Conservation (phyloP, 2,329 filamentous ascomycete species). For the Epicoccum sorghinum region DNA sequence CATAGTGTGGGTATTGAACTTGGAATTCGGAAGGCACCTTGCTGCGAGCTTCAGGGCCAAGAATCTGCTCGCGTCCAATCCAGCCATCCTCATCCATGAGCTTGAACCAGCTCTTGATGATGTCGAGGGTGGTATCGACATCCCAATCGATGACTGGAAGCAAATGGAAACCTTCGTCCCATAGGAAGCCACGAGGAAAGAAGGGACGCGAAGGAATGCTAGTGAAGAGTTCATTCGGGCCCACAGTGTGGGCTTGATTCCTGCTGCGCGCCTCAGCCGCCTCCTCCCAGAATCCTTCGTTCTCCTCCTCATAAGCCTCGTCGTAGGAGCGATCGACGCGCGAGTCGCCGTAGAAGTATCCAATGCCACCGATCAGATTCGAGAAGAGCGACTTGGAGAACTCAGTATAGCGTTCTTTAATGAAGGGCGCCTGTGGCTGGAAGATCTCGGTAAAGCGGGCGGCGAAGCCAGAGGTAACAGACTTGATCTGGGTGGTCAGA, state of each 20-base stretch:
- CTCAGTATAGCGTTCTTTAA: constrained; percentile 70
- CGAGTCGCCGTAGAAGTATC: constrained; percentile 90
- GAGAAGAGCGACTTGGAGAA: constrained; percentile 93
- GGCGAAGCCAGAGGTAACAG: constrained; percentile 71
- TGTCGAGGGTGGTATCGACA: constrained; percentile 79
- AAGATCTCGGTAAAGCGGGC: constrained; percentile 76
- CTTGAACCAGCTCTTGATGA: constrained; percentile 94
- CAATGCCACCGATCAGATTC: constrained; percentile 90
- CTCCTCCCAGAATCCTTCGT: constrained; percentile 95
- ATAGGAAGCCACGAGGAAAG: constrained; percentile 94
- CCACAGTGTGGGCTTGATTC: constrained; percentile 72
- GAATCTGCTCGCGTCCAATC: constrained; percentile 95
- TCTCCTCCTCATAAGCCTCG: constrained; percentile 92
- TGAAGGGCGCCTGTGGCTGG: constrained; percentile 76
- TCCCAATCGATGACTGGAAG: constrained; percentile 94
- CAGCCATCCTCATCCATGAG: constrained; percentile 97
- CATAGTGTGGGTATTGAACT: constrained; percentile 94
- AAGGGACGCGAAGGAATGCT: constrained; percentile 92
- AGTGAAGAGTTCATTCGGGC: constrained; percentile 87
- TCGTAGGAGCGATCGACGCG: constrained; percentile 90
- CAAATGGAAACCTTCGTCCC: constrained; percentile 98
- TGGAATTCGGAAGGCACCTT: constrained; percentile 95
- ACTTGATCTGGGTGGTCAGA: constrained; percentile 72
- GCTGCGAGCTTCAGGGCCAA: constrained; percentile 88
- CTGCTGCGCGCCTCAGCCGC: constrained; percentile 77